These are phyloP conservation scores for Plasmodium malariae DNA, from an alignment of 169 alveolate genomes.

Conservation along the genomic window DNA sequence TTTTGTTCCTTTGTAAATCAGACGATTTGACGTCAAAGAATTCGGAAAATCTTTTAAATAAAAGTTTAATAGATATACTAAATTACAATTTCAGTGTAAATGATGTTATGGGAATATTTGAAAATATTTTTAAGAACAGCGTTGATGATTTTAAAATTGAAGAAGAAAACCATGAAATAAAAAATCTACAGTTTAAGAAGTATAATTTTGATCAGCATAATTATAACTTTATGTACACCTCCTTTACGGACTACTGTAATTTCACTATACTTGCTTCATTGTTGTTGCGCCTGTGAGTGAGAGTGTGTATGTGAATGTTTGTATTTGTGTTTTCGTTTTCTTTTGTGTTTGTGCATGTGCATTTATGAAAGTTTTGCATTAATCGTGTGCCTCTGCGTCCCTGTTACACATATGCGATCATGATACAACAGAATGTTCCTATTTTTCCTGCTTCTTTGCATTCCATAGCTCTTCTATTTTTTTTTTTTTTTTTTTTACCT, in stretches of 20 bases:
- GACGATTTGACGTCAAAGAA: constrained; percentile 4
- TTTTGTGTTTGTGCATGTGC: not conserved
- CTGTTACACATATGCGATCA: not conserved
- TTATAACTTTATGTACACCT: constrained; percentile 28
- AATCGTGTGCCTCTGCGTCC: no score
- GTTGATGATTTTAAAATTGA: constrained; percentile 61
- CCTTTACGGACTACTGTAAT: constrained; percentile 71
- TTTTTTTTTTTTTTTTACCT: not conserved
- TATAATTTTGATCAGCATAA: constrained; percentile 22
- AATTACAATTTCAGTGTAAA: constrained; percentile 49
- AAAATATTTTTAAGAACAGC: constrained; percentile 55
- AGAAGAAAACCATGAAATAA: constrained; percentile 48
- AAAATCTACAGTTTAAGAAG: constrained; percentile 38
- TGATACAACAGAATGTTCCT: not conserved
- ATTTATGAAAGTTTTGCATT: not conserved
- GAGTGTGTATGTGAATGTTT: not conserved
- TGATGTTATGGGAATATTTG: constrained; percentile 64
- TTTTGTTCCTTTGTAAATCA: constrained; percentile 14
- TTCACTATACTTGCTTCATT: not conserved
- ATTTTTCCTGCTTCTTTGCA: not conserved
- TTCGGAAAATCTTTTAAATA: constrained; percentile 30
- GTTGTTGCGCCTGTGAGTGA: not conserved
- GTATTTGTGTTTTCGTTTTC: not conserved
- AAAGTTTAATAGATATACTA: constrained; percentile 39
- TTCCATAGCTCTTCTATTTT: not conserved